Base-by-base conservation (phyloP, 2,329 filamentous ascomycete genomes). In the Sclerotinia borealis region DNA sequence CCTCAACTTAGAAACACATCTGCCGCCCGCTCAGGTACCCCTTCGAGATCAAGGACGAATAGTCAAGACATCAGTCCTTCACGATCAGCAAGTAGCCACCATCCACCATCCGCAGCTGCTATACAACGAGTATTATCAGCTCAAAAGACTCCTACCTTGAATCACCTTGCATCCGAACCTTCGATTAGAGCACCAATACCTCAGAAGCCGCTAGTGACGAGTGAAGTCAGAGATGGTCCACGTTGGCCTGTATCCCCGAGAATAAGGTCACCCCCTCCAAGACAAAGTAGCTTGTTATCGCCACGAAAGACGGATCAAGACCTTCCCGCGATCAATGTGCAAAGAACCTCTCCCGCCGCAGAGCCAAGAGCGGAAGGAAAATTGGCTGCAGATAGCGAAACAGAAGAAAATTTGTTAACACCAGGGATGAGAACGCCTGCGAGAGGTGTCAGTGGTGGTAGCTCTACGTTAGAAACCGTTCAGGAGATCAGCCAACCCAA, bases 401-500 rank as follows among this genome's bases (percentile, higher is more conserved):
- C 59, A 61, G 73, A 74, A 49, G 71, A 74, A 54, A 68, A 64
- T 49, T 61, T 68, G 58, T 56, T 64, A 65, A 62, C 68, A 52
- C 62, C 83, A 25, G 85, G 85, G 56, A 79, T 84, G 77, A 79
- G 82, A 73, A 85, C 86, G 22, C 85, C 86, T 27, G 82, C 80
- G 39, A 82, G 87, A 68, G 84, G 82, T 65, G 80, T 82, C 59
- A 85, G 81, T 72, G 83, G 81, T 63, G 83, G 81, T 59, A 83
- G 79, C 41, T 82, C 87, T 55, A 85, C 85, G 54, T 79, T 97
- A 63, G 93, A 96, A 77, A 97, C 95, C 0, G 93, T 98, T 19
- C 90, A 96, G 74, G 93, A 97, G 80, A 87, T 89, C 61, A 95
- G 91, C 77, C 84, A 91, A 65, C 86, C 89, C 49, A 87, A 85